A percentile compares a stretch with the other conserved stretches of the same genome.
Conservation (phyloP, 345 rosid species). For the Syzygium oleosum region DNA sequence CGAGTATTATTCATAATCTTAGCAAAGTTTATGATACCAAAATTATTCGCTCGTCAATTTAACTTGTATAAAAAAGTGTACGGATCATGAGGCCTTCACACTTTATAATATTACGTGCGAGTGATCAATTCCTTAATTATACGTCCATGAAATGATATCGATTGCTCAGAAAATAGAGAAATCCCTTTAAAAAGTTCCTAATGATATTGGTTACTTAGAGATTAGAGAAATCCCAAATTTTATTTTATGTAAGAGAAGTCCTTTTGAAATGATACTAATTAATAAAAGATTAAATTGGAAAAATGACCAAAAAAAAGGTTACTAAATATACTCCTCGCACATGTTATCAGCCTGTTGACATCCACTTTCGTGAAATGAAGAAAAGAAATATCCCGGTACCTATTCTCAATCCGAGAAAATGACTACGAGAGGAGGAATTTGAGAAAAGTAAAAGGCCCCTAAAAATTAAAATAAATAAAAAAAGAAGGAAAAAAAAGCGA, state of each 20-base stretch:
- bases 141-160: too few relatives aligned
- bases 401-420: not conserved
- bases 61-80: not conserved
- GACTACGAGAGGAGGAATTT: not conserved
- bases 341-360: not conserved
- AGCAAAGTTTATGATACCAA: not conserved
- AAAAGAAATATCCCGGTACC: not conserved
- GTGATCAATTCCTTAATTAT: too few relatives aligned
- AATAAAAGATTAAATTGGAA: not conserved
- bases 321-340: not conserved
- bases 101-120: not conserved
- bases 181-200: too few relatives aligned
- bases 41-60: not conserved
- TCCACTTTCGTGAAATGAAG: not conserved
- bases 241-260: too few relatives aligned
- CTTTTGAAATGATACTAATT: not conserved
- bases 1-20: not conserved
- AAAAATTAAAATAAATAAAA: not conserved
- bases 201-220: not conserved
- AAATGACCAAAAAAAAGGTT: not conserved
- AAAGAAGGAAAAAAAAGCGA: not conserved
- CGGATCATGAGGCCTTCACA: not conserved
- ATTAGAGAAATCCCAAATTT: too few relatives aligned
- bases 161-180: too few relatives aligned
- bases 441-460: not conserved